phyloP scores from a whole-genome alignment of 345 rosid genomes.

The Gossypium australe region DNA sequence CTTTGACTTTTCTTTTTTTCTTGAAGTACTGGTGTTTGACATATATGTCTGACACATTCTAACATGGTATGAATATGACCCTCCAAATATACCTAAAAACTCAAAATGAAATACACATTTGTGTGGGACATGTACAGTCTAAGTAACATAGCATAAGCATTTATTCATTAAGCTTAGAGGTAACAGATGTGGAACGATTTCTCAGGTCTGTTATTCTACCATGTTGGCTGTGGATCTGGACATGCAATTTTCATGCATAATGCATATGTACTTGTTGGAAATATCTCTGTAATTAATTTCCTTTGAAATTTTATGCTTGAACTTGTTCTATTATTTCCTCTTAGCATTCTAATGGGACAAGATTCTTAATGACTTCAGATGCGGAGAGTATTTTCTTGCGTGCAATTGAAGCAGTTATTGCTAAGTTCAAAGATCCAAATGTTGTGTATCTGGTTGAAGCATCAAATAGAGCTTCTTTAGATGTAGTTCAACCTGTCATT shows the following conservation, averaged over 20 bases:
- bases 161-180: not conserved
- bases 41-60: not conserved
- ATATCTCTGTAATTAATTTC: not conserved
- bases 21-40: not conserved
- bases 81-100: not conserved
- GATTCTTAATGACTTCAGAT: conserved; percentile 32
- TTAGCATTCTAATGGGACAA: not conserved
- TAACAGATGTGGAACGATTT: not conserved
- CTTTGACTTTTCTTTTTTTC: not conserved
- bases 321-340: not conserved
- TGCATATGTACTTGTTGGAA: not conserved
- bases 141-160: not conserved
- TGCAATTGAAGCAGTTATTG: conserved; percentile 43
- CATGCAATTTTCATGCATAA: not conserved
- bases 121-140: not conserved
- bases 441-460: conserved; percentile 50
- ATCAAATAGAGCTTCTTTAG: conserved; percentile 34
- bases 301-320: not conserved
- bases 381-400: conserved; percentile 37
- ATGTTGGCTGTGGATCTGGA: not conserved
- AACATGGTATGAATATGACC: not conserved
- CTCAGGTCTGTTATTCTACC: not conserved
- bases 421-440: conserved; percentile 59
- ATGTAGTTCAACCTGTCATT: conserved; percentile 40
- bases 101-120: not conserved